phyloP scores from a whole-genome alignment of 164 flowering plant species.

The Stephania cephalantha region DNA sequence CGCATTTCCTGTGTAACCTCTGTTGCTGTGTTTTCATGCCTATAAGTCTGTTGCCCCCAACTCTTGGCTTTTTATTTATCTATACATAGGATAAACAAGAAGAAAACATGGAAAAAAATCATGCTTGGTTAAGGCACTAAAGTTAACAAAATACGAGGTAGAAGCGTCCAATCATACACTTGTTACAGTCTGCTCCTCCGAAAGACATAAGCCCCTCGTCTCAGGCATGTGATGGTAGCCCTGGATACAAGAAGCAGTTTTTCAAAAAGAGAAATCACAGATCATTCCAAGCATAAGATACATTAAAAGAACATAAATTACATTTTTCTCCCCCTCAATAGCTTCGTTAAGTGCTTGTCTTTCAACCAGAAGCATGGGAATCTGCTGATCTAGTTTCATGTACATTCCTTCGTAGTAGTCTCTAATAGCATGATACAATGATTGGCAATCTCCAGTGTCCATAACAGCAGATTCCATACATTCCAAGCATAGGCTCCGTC shows the following conservation, averaged over 20 bases:
- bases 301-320: slow-evolving; percentile 23
- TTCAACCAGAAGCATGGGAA: slow-evolving; percentile 93
- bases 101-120: not conserved
- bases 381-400: slow-evolving; percentile 77
- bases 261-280: slow-evolving; percentile 22
- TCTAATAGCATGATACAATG: no score
- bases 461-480: slow-evolving; percentile 92
- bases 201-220: slow-evolving; percentile 93
- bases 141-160: not conserved
- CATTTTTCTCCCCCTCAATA: slow-evolving; percentile 82
- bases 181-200: slow-evolving; percentile 91
- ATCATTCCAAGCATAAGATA: slow-evolving; percentile 5
- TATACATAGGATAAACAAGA: slow-evolving; percentile 17
- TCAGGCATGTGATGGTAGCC: slow-evolving; percentile 97
- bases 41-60: slow-evolving; percentile 60
- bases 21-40: slow-evolving; percentile 79
- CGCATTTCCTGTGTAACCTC: slow-evolving; percentile 77
- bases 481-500: slow-evolving; percentile 80
- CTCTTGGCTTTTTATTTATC: slow-evolving; percentile 63
- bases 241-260: slow-evolving; percentile 35
- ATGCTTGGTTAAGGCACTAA: not conserved
- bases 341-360: slow-evolving; percentile 97
- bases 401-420: no score
- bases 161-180: slow-evolving; percentile 50
- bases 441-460: no score